Conservation (phyloP, 148 eudicot genomes). For the Drosera capensis region DNA sequence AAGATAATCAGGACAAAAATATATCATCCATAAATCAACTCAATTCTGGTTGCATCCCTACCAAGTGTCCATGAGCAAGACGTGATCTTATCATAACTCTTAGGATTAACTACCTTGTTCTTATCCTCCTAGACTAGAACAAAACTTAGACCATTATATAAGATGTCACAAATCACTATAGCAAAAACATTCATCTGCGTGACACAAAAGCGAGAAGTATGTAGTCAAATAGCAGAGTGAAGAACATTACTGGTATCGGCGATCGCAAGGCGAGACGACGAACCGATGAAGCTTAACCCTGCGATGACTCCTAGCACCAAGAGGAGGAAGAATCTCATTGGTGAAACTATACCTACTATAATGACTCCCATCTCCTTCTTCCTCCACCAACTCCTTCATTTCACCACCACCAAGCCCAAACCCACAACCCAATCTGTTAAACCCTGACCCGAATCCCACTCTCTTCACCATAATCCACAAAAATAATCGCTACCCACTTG, state of each 20-base stretch:
- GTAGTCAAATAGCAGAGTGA: neutral
- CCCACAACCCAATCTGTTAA: neutral
- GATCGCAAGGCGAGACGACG: slow-evolving; percentile 10
- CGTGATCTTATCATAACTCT: too few species aligned
- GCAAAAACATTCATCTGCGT: too few species aligned
- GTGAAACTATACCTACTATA: slow-evolving; percentile 10
- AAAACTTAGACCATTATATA: too few species aligned
- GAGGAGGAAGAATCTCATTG: slow-evolving; percentile 4
- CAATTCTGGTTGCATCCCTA: too few species aligned
- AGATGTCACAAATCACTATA: too few species aligned
- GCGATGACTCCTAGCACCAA: slow-evolving; percentile 9
- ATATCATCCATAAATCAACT: too few species aligned
- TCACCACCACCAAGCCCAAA: neutral
- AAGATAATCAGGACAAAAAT: too few species aligned
- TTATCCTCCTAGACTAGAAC: too few species aligned
- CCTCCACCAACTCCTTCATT: neutral
- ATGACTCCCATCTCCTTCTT: neutral
- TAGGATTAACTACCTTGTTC: too few species aligned
- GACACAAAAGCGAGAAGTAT: too few species aligned
- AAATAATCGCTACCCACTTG: too few species aligned
- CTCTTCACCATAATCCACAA: neutral
- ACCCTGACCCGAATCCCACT: neutral
- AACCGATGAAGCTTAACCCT: slow-evolving; percentile 7
- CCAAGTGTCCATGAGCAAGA: too few species aligned
- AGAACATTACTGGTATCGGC: slow-evolving; percentile 5